Base-by-base conservation (phyloP, 1,284 basidiomycete species). In the Meira nashicola region DNA sequence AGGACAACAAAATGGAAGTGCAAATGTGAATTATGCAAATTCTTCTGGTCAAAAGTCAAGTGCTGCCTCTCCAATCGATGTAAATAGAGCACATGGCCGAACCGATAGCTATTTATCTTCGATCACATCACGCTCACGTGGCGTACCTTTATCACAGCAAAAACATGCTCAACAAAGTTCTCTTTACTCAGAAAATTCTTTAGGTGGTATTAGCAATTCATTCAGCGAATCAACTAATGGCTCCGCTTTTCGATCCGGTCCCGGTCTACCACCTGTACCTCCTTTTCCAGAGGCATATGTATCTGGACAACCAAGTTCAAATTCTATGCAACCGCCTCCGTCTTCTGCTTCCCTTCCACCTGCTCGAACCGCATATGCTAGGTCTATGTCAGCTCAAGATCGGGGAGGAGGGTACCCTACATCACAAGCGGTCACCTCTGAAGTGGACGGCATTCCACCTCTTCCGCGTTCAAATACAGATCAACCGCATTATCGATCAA, bases 121-220 rank as follows among this genome's bases (percentile, higher is more conserved):
- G 43, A 33, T 33, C 28, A 33, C 28, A 4, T 33, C 28, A 33
- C 28, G 28, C 28, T 33, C 28, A 33, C 28, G 28, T 4, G 28
- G 28, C 8, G 28, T 33, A 8, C 28, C 28, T 4, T 33, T 33
- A 33, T 33, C 28, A 8, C 28, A 33, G 9, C 17, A 25, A 44
- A 44, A 38, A 15, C 50, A 53, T 25, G 28, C n/a, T 53, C 37
- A 53, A n/a, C 23, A 53, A 19, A 53, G 28, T 41, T 53, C 50
- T 14, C 39, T 39, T 23, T 39, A 53, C 38, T 53, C 50, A 14
- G 50, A 53, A 5, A n/a, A 41, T 41, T 53, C 39, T 15, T n/a
- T 25, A 15, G 50, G 50, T 33, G 46, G 46, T 48, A 23, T 5
- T 21, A 25, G 17, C 17, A 21, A 5, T 12, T 17, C 46, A 14